Evolutionary conservation across 257 asterid species (phyloP).

Genomic region (Avicennia marina): DNA sequence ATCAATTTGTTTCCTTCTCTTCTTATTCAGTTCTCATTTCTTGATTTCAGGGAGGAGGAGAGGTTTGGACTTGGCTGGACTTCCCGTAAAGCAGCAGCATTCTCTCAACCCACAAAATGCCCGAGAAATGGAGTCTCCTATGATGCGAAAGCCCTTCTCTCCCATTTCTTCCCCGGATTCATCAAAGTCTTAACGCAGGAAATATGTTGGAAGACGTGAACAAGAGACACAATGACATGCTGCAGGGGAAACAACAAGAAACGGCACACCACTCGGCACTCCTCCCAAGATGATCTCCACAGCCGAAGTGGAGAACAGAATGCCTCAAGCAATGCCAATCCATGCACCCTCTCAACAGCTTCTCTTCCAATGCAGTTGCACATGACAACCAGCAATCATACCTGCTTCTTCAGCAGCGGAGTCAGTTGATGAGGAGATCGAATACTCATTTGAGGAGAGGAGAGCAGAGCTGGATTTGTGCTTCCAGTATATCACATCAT

Average conservation of each 20-base stretch:
- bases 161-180: constrained; percentile 82
- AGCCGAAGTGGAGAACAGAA: constrained; percentile 60
- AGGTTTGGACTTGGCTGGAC: constrained; percentile 76
- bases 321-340: constrained; percentile 49
- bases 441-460: constrained; percentile 83
- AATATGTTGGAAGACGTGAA: constrained; percentile 58
- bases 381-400: constrained; percentile 56
- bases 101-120: constrained; percentile 28
- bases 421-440: constrained; percentile 46
- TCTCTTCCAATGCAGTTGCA: constrained; percentile 79
- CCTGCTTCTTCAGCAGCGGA: constrained; percentile 26
- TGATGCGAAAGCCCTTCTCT: constrained; percentile 77
- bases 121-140: constrained; percentile 52
- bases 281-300: constrained; percentile 51
- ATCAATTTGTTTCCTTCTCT: too few species aligned
- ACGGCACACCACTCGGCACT: constrained; percentile 32
- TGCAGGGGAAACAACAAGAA: constrained; percentile 47
- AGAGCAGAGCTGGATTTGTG: constrained; percentile 72
- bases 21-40: not conserved
- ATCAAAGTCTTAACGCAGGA: constrained; percentile 49
- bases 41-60: constrained; percentile 67
- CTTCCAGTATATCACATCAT: constrained; percentile 42
- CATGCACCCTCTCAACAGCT: constrained; percentile 56
- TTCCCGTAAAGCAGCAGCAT: constrained; percentile 54
- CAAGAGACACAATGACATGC: constrained; percentile 48